Evolutionary conservation across 2,329 filamentous ascomycete genomes (phyloP).

Genomic region (Pseudocercospora crystallina): DNA sequence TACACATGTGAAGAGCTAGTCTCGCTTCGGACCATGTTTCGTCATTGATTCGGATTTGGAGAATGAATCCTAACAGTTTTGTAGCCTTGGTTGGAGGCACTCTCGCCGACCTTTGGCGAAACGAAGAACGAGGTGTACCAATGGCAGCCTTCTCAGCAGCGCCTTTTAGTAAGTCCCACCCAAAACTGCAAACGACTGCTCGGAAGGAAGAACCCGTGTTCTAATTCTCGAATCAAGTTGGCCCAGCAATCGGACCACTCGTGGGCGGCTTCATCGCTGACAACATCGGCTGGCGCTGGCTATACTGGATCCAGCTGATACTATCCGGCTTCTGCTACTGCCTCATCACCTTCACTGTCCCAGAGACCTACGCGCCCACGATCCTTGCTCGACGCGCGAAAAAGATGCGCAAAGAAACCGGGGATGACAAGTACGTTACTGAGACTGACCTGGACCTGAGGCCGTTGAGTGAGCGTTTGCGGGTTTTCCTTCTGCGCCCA

Average conservation of each 20-base stretch:
- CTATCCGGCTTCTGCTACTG: slow-evolving; percentile 68
- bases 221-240: neutral
- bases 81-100: slow-evolving; percentile 41
- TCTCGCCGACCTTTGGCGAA: slow-evolving; percentile 31
- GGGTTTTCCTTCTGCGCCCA: slow-evolving; percentile 75
- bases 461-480: slow-evolving; percentile 66
- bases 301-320: slow-evolving; percentile 86
- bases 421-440: slow-evolving; percentile 68
- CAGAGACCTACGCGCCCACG: slow-evolving; percentile 82
- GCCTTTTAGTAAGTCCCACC: slow-evolving; percentile 23
- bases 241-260: slow-evolving; percentile 45
- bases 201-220: slow-evolving; percentile 2
- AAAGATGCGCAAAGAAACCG: slow-evolving; percentile 69
- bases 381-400: slow-evolving; percentile 69
- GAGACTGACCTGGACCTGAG: slow-evolving; percentile 76
- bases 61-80: too few species aligned
- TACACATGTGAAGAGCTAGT: too few species aligned
- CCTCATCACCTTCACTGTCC: slow-evolving; percentile 82
- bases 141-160: slow-evolving; percentile 33
- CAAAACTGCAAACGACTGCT: too few species aligned
- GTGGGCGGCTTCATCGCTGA: slow-evolving; percentile 75
- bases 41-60: too few species aligned
- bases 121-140: slow-evolving; percentile 33
- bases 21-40: too few species aligned
- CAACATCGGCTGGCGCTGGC: slow-evolving; percentile 44